A percentile compares a stretch with the other conserved stretches of the same genome.
phyloP scores from a whole-genome alignment of 768 basidiomycete species.

The Rhodotorula kratochvilovae region DNA sequence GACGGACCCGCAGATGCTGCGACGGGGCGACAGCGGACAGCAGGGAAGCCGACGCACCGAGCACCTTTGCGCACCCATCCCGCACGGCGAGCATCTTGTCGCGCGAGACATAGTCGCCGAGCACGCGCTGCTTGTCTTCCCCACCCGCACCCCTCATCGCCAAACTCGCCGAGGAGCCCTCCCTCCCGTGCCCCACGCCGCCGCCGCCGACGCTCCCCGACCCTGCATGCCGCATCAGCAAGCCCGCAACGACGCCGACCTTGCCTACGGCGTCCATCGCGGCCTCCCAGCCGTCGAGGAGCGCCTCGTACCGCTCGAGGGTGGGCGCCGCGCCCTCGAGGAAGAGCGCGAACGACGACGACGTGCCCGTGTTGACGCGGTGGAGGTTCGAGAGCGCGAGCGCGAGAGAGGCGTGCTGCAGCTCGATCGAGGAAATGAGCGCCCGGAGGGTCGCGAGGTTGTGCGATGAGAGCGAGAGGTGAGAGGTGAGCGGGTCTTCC shows the following conservation, averaged over 20 bases:
- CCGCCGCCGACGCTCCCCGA: neutral
- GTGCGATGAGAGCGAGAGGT: constrained; percentile 32
- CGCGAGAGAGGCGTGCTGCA: constrained; percentile 35
- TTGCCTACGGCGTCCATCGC: constrained; percentile 37
- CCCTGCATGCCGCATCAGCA: neutral
- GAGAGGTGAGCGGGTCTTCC: constrained; percentile 28
- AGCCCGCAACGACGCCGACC: constrained; percentile 33
- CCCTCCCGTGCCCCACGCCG: constrained; percentile 3
- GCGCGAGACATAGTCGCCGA: constrained; percentile 40
- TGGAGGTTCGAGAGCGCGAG: constrained; percentile 38
- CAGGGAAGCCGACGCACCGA: constrained; percentile 20
- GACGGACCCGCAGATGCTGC: no score
- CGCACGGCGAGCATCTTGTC: constrained; percentile 43
- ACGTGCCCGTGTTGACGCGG: constrained; percentile 36
- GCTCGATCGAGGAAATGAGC: constrained; percentile 33
- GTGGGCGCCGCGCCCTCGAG: constrained; percentile 24
- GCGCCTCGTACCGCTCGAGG: constrained; percentile 26
- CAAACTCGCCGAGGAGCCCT: constrained; percentile 6
- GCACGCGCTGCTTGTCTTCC: constrained; percentile 35
- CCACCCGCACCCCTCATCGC: neutral
- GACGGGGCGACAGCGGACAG: no score
- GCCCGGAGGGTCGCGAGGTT: constrained; percentile 34
- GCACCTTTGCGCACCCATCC: constrained; percentile 38
- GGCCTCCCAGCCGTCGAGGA: constrained; percentile 36
- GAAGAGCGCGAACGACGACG: constrained; percentile 25